Evolutionary conservation across 306 rosid species (phyloP).

Genomic region (Vigna mungo): DNA sequence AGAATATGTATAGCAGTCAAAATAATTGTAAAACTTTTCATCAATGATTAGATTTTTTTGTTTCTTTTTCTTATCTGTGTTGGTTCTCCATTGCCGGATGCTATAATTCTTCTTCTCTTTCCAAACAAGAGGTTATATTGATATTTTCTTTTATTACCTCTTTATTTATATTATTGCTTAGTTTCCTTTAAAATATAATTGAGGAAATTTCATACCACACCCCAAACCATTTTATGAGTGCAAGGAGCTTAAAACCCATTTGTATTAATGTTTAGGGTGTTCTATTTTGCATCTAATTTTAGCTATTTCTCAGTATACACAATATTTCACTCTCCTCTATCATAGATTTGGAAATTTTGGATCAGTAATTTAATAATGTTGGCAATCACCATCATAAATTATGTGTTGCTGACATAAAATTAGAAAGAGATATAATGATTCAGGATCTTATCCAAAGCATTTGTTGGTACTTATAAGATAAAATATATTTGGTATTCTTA

Average conservation of each 20-base stretch:
- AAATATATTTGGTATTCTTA: not conserved
- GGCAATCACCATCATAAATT: constrained; percentile 11
- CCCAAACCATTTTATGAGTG: not conserved
- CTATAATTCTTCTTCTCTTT: constrained; percentile 91
- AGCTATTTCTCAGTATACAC: constrained; percentile 11
- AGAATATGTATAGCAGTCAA: constrained; percentile 58
- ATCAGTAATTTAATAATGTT: constrained; percentile 17
- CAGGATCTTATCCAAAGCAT: constrained; percentile 2
- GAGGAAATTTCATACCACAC: not conserved
- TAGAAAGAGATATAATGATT: constrained; percentile 7
- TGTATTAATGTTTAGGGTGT: constrained; percentile 4
- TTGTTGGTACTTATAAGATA: not conserved
- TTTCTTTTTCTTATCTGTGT: constrained; percentile 42
- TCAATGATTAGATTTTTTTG: constrained; percentile 5
- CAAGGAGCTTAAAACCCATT: constrained; percentile 18
- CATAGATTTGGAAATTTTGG: not conserved
- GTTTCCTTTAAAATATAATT: too few species aligned
- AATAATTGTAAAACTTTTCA: constrained; percentile 40
- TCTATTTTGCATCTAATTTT: constrained; percentile 7
- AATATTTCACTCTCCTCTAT: not conserved
- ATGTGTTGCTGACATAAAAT: not conserved
- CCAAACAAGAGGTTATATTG: constrained; percentile 80
- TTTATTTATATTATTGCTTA: too few species aligned
- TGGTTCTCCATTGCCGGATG: constrained; percentile 72
- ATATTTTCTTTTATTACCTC: constrained; percentile 31